phyloP scores from a whole-genome alignment of 2,329 filamentous ascomycete species.

The Paecilomyces sp. region DNA sequence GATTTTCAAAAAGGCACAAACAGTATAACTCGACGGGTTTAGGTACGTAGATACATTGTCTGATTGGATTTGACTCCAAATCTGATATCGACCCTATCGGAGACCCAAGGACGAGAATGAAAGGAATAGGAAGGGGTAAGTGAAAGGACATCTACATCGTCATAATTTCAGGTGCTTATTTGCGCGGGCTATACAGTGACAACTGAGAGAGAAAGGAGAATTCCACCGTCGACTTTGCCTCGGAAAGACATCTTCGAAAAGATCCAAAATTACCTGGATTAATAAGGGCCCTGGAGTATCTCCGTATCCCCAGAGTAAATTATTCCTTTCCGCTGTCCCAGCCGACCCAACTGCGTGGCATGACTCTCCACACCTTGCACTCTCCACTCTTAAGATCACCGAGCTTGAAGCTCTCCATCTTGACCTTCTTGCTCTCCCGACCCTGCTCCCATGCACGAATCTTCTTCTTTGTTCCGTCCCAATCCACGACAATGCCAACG shows the following conservation, averaged over 20 bases:
- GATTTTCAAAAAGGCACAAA: neutral
- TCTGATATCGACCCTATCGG: neutral
- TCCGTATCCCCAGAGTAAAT: neutral
- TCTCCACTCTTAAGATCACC: slow-evolving; percentile 89
- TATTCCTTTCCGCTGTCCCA: slow-evolving; percentile 52
- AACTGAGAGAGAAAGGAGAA: neutral
- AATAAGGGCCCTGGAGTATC: neutral
- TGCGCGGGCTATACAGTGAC: neutral
- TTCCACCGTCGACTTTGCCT: neutral
- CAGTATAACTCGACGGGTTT: neutral
- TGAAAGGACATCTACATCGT: neutral
- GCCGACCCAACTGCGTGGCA: slow-evolving; percentile 85
- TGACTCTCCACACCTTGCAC: slow-evolving; percentile 94
- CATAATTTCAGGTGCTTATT: neutral
- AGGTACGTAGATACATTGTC: neutral
- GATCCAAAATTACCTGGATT: neutral
- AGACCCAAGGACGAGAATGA: neutral
- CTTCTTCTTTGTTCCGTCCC: slow-evolving; percentile 99
- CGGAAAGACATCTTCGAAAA: neutral
- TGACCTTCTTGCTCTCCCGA: slow-evolving; percentile 85
- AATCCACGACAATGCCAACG: slow-evolving; percentile 85
- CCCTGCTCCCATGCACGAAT: slow-evolving; percentile 93
- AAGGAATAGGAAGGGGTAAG: neutral
- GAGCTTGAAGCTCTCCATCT: slow-evolving; percentile 87
- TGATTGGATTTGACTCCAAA: neutral